Evolutionary conservation across 1,139 yeast genomes (phyloP).

Genomic region (Suhomyces wounanorum): DNA sequence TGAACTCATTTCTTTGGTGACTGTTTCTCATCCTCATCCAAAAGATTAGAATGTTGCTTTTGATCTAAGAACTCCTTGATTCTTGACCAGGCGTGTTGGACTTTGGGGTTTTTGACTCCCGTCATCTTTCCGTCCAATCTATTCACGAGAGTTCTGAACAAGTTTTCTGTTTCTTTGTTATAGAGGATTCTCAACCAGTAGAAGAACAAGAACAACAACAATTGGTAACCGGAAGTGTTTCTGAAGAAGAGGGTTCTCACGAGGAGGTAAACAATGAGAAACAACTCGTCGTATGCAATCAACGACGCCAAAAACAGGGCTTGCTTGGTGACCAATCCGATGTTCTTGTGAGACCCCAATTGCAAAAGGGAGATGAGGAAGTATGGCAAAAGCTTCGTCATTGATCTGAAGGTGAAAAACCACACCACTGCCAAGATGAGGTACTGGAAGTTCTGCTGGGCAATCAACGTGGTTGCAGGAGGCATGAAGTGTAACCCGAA

Average conservation of each 20-base stretch:
- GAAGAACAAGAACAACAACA: constrained; percentile 55
- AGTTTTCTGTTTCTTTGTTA: constrained; percentile 50
- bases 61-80: constrained; percentile 42
- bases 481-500: constrained; percentile 58
- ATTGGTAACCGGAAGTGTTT: constrained; percentile 68
- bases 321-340: constrained; percentile 42
- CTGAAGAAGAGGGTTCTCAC: constrained; percentile 63
- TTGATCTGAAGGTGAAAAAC: constrained; percentile 63
- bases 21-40: background rate
- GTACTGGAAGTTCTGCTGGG: constrained; percentile 72
- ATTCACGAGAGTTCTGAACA: constrained; percentile 42
- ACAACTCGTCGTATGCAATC: constrained; percentile 63
- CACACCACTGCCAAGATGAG: constrained; percentile 56
- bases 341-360: constrained; percentile 41
- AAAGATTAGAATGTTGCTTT: constrained; percentile 23
- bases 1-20: background rate
- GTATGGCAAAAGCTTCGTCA: constrained; percentile 67
- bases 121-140: constrained; percentile 46
- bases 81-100: constrained; percentile 45
- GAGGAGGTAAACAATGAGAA: constrained; percentile 52
- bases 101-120: constrained; percentile 47
- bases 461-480: constrained; percentile 55
- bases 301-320: constrained; percentile 45
- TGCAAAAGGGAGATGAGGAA: constrained; percentile 60
- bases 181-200: constrained; percentile 70